A percentile compares a stretch with the other conserved stretches of the same genome.
These are phyloP conservation scores for Lithospermum erythrorhizon DNA, from an alignment of 257 asterid species.

Conservation along the genomic window DNA sequence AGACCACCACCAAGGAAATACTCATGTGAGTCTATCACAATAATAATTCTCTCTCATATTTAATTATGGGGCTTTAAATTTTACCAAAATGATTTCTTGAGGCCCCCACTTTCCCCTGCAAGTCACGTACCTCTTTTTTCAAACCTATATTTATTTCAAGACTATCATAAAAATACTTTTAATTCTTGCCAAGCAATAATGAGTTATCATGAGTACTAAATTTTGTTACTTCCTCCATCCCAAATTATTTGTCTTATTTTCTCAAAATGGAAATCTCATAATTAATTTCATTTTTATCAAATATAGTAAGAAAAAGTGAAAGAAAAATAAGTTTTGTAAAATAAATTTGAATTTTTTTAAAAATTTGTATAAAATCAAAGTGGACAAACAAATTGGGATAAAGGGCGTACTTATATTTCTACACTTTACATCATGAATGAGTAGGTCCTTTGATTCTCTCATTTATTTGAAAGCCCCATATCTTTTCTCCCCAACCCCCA, in stretches of 20 bases:
- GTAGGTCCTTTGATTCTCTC: conserved; percentile 48
- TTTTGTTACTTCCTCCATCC: no score
- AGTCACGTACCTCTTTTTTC: conserved; percentile 16
- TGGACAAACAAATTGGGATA: no score
- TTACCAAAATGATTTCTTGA: conserved; percentile 34
- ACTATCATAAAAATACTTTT: conserved; percentile 20
- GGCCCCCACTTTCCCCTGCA: conserved; percentile 43
- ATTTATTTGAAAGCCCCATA: conserved; percentile 24
- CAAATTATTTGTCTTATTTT: no score
- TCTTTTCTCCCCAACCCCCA: conserved; percentile 24
- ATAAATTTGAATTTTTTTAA: no score
- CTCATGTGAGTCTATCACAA: conserved; percentile 5
- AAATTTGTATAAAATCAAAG: no score
- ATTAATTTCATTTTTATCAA: no score
- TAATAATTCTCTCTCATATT: conserved; percentile 15
- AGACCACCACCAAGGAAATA: conserved; percentile 36
- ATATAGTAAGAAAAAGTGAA: no score
- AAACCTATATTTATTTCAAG: conserved; percentile 24
- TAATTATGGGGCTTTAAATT: conserved; percentile 13
- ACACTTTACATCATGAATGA: conserved; percentile 41
- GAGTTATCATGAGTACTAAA: conserved; percentile 34
- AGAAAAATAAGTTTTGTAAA: no score
- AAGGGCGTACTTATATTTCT: conserved; percentile 41
- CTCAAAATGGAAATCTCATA: no score
- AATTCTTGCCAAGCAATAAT: conserved; percentile 32